Base-by-base conservation (phyloP, 73 alveolate genomes). In the Paramecium caudatum region DNA sequence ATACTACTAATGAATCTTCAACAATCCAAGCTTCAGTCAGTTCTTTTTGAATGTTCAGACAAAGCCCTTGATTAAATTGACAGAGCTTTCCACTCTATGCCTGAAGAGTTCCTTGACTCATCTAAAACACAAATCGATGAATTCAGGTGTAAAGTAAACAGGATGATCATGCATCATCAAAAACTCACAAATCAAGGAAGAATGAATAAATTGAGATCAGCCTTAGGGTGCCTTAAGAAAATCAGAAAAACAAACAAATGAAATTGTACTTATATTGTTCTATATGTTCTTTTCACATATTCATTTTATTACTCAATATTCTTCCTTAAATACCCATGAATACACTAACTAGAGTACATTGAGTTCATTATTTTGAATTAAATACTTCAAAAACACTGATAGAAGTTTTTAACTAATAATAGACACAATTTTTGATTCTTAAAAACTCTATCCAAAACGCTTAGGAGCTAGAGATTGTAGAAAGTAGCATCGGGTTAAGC, bases 101-200 rank as follows among this genome's bases (percentile, higher is more conserved):
- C 83, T 3, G 10, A 30, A 5, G 83, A 65, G 33, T 65, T 65
- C 83, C 83, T 65, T 30, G 47, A 65, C 19, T 65, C 47, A 36
- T 65, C 83, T 6, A 30, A 65, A 49, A 36, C 50, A 16, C 55
- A 65, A 16, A 65, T 65, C 7, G 83, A 65, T 36, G 50, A 65
- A 65, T 65, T 65, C 17, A 65, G 83, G 34, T 65, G 83, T 65
- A 65, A 30, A 65, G 83, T 65, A 36, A 65, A 65, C 34, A 65
- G 83, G 49, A 65, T 65, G 83, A 65, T 65, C 47, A 65, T 65
- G 83, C 83, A 65, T 36, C 83, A 65, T 65, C 49, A 65, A 36
- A 65, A 36, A 36, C 17, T 33, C 32, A 33, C 83, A 12, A 65
- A 65, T 12, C 15, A 65, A 65, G 16, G 48, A 25, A 30, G 83